Evolutionary conservation across 805 yeast species (phyloP).

Genomic region (Torulaspora microellipsoides): DNA sequence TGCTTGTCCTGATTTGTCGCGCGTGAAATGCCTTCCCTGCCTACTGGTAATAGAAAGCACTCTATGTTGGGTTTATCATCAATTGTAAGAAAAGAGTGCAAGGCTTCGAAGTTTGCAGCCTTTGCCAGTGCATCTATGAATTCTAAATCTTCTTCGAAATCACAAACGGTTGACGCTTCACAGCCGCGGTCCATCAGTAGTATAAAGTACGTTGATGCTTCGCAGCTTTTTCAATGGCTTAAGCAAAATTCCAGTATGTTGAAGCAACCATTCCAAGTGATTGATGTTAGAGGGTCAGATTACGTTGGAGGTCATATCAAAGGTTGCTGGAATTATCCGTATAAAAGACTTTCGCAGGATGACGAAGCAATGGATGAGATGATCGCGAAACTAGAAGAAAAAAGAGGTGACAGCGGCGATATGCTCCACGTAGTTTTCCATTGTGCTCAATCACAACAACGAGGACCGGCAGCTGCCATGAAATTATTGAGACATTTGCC

Average conservation of each 20-base stretch:
- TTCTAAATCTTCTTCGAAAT: too few species aligned
- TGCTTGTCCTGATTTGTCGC: too few species aligned
- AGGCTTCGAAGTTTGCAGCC: too few species aligned
- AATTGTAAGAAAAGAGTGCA: too few species aligned
- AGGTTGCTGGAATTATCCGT: constrained; percentile 27
- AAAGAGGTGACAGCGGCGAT: constrained; percentile 12
- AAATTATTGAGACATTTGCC: constrained; percentile 41
- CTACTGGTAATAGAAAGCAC: too few species aligned
- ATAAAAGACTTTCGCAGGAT: constrained; percentile 42
- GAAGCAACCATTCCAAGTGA: constrained; percentile 37
- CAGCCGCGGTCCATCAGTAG: constrained; percentile 19
- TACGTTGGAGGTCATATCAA: constrained; percentile 54
- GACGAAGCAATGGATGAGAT: constrained; percentile 56
- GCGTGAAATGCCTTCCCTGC: too few species aligned
- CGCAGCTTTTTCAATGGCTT: constrained; percentile 27
- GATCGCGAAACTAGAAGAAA: constrained; percentile 38
- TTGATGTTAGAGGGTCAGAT: constrained; percentile 87
- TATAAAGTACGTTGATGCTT: constrained; percentile 26
- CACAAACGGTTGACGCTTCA: too few species aligned
- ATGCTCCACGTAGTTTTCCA: constrained; percentile 58
- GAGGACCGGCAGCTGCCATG: constrained; percentile 86
- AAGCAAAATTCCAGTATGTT: constrained; percentile 18
- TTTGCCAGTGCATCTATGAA: too few species aligned
- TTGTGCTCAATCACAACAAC: constrained; percentile 83
- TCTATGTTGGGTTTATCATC: too few species aligned